These are phyloP conservation scores for Miamiensis avidus DNA, from an alignment of 169 alveolate species.

Conservation along the genomic window DNA sequence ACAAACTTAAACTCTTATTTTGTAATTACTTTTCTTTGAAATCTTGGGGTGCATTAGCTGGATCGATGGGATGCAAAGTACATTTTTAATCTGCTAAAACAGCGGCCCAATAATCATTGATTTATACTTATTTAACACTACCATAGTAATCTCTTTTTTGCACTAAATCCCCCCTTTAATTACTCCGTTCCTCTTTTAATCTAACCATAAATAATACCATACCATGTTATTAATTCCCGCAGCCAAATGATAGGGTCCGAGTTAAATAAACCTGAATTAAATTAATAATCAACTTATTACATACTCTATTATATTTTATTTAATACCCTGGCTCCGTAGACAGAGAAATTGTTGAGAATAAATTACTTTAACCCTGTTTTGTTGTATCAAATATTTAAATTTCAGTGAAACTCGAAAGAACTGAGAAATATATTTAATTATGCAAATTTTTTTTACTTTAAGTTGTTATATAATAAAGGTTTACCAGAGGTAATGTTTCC, in stretches of 20 bases:
- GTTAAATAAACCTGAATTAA: conserved; percentile 40
- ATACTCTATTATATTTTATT: background rate
- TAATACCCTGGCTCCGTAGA: conserved; percentile 79
- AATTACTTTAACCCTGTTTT: conserved; percentile 37
- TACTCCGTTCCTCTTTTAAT: conserved; percentile 45
- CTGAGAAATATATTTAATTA: too few species aligned
- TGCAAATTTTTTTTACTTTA: too few species aligned
- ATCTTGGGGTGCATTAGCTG: conserved; percentile 24
- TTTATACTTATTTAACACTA: conserved; percentile 52
- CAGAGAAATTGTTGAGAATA: conserved; percentile 48
- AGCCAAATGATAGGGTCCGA: conserved; percentile 75
- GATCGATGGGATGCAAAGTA: conserved; percentile 64
- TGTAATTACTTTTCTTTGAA: conserved; percentile 10
- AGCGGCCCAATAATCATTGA: conserved; percentile 75
- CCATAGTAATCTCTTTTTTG: conserved; percentile 80
- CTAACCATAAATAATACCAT: conserved; percentile 73
- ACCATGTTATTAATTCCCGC: conserved; percentile 65
- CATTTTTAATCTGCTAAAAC: conserved; percentile 73
- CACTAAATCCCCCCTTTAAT: conserved; percentile 51
- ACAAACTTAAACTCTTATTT: conserved; percentile 5
- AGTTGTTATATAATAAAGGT: too few species aligned
- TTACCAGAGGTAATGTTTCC: conserved; percentile 68
- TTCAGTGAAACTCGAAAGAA: conserved; percentile 78
- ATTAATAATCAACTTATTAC: background rate
- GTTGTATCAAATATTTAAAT: conserved; percentile 55